phyloP scores from a whole-genome alignment of 768 basidiomycete genomes.

The Amanita phalloides region DNA sequence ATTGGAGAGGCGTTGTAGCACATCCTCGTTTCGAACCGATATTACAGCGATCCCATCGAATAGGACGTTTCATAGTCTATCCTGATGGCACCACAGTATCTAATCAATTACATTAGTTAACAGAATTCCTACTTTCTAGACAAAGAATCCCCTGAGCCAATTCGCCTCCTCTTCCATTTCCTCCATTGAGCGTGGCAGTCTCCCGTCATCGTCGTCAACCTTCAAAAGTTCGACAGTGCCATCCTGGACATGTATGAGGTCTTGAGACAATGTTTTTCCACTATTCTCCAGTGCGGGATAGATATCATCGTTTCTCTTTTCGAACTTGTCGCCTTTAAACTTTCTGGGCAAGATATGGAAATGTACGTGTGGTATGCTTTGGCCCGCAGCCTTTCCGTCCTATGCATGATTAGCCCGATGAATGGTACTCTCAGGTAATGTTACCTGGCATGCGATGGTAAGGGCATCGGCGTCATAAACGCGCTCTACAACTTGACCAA shows the following conservation, averaged over 20 bases:
- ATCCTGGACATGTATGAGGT: slow-evolving; percentile 21
- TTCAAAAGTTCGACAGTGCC: slow-evolving; percentile 26
- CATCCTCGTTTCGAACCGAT: slow-evolving; percentile 24
- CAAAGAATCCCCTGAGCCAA: slow-evolving; percentile 55
- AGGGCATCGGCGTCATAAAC: slow-evolving; percentile 77
- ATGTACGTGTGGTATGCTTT: slow-evolving; percentile 86
- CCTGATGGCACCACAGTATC: neutral
- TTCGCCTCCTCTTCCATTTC: slow-evolving; percentile 78
- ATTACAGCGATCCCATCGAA: neutral
- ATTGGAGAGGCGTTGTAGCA: slow-evolving; percentile 32
- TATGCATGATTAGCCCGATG: slow-evolving; percentile 15
- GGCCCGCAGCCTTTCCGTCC: slow-evolving; percentile 84
- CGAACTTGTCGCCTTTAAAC: slow-evolving; percentile 55
- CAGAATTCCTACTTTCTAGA: slow-evolving; percentile 7
- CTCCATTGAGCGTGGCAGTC: slow-evolving; percentile 46
- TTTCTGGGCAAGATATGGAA: slow-evolving; percentile 87
- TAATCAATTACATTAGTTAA: neutral
- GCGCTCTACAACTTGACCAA: slow-evolving; percentile 71
- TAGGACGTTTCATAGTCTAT: neutral
- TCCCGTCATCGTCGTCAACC: slow-evolving; percentile 63
- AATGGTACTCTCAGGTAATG: neutral
- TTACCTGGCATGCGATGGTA: slow-evolving; percentile 85
- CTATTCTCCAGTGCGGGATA: slow-evolving; percentile 69
- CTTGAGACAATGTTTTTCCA: slow-evolving; percentile 38
- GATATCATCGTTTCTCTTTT: slow-evolving; percentile 54